phyloP scores from a whole-genome alignment of 495 filamentous ascomycete genomes.

The Daldinia bambusicola region DNA sequence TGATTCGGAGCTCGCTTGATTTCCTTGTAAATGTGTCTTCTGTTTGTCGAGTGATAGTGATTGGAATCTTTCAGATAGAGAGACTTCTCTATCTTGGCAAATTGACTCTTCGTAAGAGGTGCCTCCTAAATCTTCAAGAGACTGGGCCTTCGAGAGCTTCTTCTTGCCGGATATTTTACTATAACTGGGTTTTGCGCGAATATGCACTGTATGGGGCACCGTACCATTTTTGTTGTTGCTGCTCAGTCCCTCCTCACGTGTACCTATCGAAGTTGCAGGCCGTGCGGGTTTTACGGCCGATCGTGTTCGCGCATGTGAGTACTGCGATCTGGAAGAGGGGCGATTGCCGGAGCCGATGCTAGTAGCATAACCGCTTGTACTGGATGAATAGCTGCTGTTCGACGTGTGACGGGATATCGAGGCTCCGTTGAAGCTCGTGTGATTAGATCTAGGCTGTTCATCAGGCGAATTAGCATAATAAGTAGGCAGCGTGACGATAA shows the following conservation, averaged over 20 bases:
- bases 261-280: conserved; percentile 70
- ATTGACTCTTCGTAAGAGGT: conserved; percentile 22
- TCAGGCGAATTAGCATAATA: conserved; percentile 21
- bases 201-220: conserved; percentile 47
- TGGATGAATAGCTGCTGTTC: conserved; percentile 62
- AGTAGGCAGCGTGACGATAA: neutral
- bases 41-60: conserved; percentile 49
- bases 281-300: conserved; percentile 58
- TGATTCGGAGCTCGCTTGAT: conserved; percentile 55
- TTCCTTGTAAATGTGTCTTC: conserved; percentile 22
- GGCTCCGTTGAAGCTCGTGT: conserved; percentile 26
- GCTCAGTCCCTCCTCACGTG: conserved; percentile 46
- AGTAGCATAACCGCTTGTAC: conserved; percentile 60
- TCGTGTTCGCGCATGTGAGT: conserved; percentile 59
- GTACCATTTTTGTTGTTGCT: conserved; percentile 73
- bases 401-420: conserved; percentile 61
- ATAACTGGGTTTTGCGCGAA: conserved; percentile 42
- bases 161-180: conserved; percentile 37
- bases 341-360: conserved; percentile 66
- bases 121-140: conserved; percentile 44
- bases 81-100: conserved; percentile 45
- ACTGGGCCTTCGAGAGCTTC: conserved; percentile 45
- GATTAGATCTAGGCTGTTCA: conserved; percentile 32
- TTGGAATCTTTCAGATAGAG: conserved; percentile 39
- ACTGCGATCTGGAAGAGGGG: conserved; percentile 55